Evolutionary conservation across 2,329 filamentous ascomycete species (phyloP).

Genomic region (Fusarium sacchari): DNA sequence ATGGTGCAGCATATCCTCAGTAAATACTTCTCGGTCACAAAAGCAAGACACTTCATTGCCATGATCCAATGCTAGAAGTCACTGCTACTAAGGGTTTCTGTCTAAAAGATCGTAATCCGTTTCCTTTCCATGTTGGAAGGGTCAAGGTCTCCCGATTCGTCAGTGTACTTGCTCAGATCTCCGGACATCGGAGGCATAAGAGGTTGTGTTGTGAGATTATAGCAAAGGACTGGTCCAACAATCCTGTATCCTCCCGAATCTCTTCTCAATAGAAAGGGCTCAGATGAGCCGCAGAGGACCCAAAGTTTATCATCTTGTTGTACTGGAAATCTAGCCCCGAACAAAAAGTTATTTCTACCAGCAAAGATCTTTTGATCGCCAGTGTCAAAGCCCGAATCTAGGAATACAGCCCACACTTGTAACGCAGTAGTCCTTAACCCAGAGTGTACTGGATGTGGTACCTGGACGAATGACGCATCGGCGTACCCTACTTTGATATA

Average conservation of each 20-base stretch:
- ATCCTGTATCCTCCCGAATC: fast-evolving
- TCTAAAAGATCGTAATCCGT: background rate
- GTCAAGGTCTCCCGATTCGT: background rate
- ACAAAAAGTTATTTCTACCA: too few species aligned
- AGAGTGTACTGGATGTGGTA: background rate
- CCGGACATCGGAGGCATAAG: too few species aligned
- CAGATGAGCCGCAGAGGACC: background rate
- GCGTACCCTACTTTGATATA: background rate
- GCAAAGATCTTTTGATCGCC: fast-evolving
- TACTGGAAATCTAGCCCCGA: too few species aligned
- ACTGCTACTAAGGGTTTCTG: fast-evolving
- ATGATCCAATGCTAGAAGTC: background rate
- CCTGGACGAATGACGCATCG: background rate
- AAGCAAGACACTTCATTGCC: fast-evolving
- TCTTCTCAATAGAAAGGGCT: background rate
- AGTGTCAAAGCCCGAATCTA: background rate
- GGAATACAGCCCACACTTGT: background rate
- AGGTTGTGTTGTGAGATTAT: too few species aligned
- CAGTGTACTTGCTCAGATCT: background rate
- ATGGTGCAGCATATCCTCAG: slow-evolving; percentile 74
- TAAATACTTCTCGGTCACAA: background rate
- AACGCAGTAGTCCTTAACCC: fast-evolving
- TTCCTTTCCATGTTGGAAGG: background rate
- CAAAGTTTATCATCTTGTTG: background rate
- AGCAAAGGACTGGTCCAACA: background rate